Conservation (phyloP, 768 basidiomycete species). For the Termitomyces eurrhizus region DNA sequence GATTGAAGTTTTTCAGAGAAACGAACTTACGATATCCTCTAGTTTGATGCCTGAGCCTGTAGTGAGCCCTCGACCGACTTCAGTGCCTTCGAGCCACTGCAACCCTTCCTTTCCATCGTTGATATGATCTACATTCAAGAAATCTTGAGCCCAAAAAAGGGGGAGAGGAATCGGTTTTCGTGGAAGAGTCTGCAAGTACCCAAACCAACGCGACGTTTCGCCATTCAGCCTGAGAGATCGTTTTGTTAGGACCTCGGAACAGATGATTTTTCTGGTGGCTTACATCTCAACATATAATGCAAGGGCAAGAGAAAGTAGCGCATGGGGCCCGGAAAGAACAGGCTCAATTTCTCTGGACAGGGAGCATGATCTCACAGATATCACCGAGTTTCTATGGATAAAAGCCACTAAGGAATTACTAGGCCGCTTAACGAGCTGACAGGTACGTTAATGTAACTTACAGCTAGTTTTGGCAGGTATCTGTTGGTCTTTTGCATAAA, state of each 20-base stretch:
- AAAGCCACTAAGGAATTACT: slow-evolving; percentile 44
- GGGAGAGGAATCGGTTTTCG: slow-evolving; percentile 48
- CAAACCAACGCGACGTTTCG: slow-evolving; percentile 51
- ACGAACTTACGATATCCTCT: slow-evolving; percentile 12
- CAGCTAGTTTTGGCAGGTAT: slow-evolving; percentile 34
- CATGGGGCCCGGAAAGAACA: slow-evolving; percentile 51
- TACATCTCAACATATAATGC: slow-evolving; percentile 67
- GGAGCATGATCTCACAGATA: slow-evolving; percentile 57
- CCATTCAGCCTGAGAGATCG: slow-evolving; percentile 40
- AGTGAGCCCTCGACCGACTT: slow-evolving; percentile 22
- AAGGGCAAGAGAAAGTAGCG: slow-evolving; percentile 57
- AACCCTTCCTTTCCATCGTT: slow-evolving; percentile 29
- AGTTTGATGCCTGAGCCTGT: slow-evolving; percentile 1
- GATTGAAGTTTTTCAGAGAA: background rate
- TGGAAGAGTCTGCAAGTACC: slow-evolving; percentile 67
- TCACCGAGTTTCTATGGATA: slow-evolving; percentile 59
- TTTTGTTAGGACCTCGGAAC: slow-evolving; percentile 5
- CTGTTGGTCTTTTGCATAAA: slow-evolving; percentile 27
- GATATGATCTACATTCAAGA: slow-evolving; percentile 17
- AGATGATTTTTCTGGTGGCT: slow-evolving; percentile 20
- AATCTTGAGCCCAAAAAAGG: slow-evolving; percentile 48
- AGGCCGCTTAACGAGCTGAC: slow-evolving; percentile 4
- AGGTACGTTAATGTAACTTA: slow-evolving; percentile 21
- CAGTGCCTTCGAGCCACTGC: slow-evolving; percentile 41
- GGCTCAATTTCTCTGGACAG: slow-evolving; percentile 39